Conservation (phyloP, 257 asterid species). For the Salvia rosmarinus region DNA sequence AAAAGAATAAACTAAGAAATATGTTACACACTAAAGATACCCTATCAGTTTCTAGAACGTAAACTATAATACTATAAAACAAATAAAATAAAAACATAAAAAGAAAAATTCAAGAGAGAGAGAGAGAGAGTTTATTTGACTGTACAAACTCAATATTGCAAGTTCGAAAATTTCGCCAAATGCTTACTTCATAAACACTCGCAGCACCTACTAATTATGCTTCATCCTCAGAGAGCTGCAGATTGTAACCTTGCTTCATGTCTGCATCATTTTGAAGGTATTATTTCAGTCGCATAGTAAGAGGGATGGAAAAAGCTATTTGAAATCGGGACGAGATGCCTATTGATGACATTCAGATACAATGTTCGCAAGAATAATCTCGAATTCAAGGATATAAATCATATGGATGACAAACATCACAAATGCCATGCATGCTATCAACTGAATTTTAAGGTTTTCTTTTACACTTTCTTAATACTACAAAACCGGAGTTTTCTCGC, state of each 20-base stretch:
- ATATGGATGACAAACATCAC: too few relatives aligned
- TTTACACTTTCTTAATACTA: not conserved
- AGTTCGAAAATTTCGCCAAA: not conserved
- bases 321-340: too few relatives aligned
- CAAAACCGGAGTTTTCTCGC: too few relatives aligned
- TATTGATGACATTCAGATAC: not conserved
- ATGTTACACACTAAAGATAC: conserved; percentile 18
- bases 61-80: not conserved
- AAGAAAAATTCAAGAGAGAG: not conserved
- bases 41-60: not conserved
- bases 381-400: not conserved
- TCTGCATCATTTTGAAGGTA: conserved; percentile 51
- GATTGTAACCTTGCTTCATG: conserved; percentile 62
- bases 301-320: not conserved
- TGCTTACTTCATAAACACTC: not conserved
- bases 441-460: not conserved
- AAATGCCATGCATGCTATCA: not conserved
- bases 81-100: not conserved
- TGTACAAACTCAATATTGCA: not conserved
- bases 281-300: not conserved
- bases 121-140: not conserved
- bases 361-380: not conserved
- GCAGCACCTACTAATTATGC: conserved; percentile 30
- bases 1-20: conserved; percentile 22
- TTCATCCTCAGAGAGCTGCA: conserved; percentile 76